Base-by-base conservation (phyloP, 116 monocot species). In the Phalaenopsis hybrid region DNA sequence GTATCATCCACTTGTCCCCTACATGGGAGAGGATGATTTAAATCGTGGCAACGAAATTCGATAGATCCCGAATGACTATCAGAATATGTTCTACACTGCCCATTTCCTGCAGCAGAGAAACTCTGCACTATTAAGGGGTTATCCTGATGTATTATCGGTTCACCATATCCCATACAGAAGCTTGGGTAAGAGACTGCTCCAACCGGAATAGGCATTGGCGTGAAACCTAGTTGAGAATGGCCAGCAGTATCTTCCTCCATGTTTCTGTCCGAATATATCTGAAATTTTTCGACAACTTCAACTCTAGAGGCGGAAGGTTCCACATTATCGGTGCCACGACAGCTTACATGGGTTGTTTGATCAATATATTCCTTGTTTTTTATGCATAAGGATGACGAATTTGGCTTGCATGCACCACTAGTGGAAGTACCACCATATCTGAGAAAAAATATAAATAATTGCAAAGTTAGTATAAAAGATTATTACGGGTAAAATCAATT, bases 341-440 rank as follows among this genome's bases (percentile, higher is more conserved):
- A 76, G 37, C 28, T 81, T 4, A 55, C 25, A 48, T 59, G 57
- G 48, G 70, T 50, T 57, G 18, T 49, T 49, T 83, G 79, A 23
- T 88, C 77, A 23, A 21, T 81, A 82, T 6, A 45, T 72, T 85
- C 78, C 1, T 23, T 82, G 11, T 28, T 83, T 77, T 48, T 81
- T 15, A 85, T 78, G 67, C 77, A 82, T 81, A 81, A 57, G 69
- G 59, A 76, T 74, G 92, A 75, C 76, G 89, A 88, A 57, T 69
- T 75, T 18, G 77, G 49, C 68, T 78, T 86, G 70, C 21, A 59
- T 77, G 80, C 80, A 68, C 77, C 21, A 69, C 76, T 81, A 58
- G 79, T 82, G 52, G 61, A 83, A 48, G 83, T 89, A 33, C 84
- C 82, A 79, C 78, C 88, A 89, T 96, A 94, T 85, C 94, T 94